Evolutionary conservation across 495 filamentous ascomycete genomes (phyloP).

Genomic region (Aspergillus conjunctus): DNA sequence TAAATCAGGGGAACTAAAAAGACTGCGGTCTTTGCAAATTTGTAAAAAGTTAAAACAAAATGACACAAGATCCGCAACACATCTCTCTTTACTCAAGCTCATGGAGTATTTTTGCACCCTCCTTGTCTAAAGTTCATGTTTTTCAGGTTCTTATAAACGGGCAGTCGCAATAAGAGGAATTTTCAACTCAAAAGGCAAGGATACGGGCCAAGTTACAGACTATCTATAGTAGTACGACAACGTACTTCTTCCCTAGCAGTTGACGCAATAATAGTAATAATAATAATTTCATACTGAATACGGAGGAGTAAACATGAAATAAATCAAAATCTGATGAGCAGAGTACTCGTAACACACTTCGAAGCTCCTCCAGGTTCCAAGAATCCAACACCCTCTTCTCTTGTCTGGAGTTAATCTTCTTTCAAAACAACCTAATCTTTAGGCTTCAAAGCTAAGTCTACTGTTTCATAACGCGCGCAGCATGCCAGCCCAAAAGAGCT

Average conservation of each 20-base stretch:
- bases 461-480: slow-evolving; percentile 15
- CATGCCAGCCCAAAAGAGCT: slow-evolving; percentile 18
- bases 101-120: too few species aligned
- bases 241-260: too few species aligned
- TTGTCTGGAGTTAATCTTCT: slow-evolving; percentile 9
- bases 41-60: background rate
- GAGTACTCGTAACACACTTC: too few species aligned
- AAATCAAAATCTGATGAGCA: too few species aligned
- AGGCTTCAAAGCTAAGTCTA: slow-evolving; percentile 16
- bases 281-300: background rate
- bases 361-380: slow-evolving; percentile 9
- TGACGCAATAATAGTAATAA: background rate
- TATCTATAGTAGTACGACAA: too few species aligned
- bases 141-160: too few species aligned
- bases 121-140: too few species aligned
- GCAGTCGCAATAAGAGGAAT: too few species aligned
- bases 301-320: background rate
- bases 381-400: slow-evolving; percentile 1
- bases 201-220: too few species aligned
- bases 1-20: slow-evolving; percentile 11
- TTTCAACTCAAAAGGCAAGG: too few species aligned
- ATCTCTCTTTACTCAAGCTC: too few species aligned
- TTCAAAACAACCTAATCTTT: slow-evolving; percentile 10
- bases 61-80: too few species aligned
- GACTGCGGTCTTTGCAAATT: background rate